phyloP scores from a whole-genome alignment of 1,284 basidiomycete genomes.

The Sanghuangporus sanghuang region DNA sequence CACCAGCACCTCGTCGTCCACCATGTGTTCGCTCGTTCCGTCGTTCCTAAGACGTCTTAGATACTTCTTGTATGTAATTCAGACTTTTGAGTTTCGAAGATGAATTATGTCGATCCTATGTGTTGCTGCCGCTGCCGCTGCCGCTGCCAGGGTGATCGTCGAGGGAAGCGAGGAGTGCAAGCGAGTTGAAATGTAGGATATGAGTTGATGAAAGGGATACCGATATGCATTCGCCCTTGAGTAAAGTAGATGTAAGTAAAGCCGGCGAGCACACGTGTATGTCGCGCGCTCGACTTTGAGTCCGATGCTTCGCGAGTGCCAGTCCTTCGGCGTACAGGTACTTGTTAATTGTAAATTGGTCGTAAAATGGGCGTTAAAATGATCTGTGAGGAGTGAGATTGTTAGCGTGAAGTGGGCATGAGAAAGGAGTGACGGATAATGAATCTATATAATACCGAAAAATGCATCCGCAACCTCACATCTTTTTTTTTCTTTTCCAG shows the following conservation, averaged over 20 bases:
- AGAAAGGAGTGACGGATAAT: neutral
- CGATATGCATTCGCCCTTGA: neutral
- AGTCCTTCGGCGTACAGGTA: neutral
- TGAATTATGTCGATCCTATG: neutral
- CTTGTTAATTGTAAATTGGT: too few species aligned
- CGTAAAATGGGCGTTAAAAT: neutral
- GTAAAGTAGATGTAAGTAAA: neutral
- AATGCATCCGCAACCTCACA: too few species aligned
- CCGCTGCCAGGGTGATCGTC: neutral
- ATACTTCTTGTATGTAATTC: neutral
- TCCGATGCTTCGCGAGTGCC: neutral
- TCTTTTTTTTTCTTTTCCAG: too few species aligned
- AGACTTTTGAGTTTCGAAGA: neutral
- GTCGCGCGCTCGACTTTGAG: conserved; percentile 1
- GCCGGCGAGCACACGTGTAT: conserved; percentile 8
- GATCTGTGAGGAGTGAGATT: neutral
- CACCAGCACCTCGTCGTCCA: neutral
- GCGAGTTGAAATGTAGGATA: neutral
- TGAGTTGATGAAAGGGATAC: neutral
- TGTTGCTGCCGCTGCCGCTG: too few species aligned
- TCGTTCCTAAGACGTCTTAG: neutral
- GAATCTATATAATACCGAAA: too few species aligned
- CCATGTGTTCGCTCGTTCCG: neutral
- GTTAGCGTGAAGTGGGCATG: too few species aligned
- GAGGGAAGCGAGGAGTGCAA: neutral